phyloP scores from a whole-genome alignment of 306 rosid species.

The Mimosa pudica region DNA sequence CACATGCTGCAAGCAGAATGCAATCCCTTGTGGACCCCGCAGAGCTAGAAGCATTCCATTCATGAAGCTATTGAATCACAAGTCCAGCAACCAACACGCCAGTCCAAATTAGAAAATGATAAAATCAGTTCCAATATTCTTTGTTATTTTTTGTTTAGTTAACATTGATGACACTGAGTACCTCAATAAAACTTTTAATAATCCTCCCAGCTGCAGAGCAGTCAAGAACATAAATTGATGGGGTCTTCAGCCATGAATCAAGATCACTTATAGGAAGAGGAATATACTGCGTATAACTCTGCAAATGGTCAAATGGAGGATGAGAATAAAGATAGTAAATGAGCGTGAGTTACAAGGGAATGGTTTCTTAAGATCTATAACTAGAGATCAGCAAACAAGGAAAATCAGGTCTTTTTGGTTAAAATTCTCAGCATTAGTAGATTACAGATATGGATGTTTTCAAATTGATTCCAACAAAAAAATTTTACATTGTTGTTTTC shows the following conservation, averaged over 20 bases:
- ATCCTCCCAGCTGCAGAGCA: conserved; percentile 97
- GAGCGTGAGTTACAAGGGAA: conserved; percentile 6
- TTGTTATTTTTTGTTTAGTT: conserved; percentile 7
- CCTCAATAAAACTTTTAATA: conserved; percentile 83
- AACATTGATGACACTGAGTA: conserved; percentile 36
- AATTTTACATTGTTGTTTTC: too few relatives aligned
- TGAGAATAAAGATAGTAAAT: conserved; percentile 27
- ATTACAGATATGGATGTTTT: not conserved
- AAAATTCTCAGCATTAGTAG: not conserved
- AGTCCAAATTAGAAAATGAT: conserved; percentile 35
- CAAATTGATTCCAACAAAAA: not conserved
- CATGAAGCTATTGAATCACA: conserved; percentile 71
- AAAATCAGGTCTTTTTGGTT: not conserved
- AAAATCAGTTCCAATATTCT: conserved; percentile 32
- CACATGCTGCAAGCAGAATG: conserved; percentile 98
- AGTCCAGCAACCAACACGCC: conserved; percentile 30
- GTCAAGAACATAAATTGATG: conserved; percentile 96
- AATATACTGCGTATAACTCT: conserved; percentile 98
- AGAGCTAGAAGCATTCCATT: conserved; percentile 69
- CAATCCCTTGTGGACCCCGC: conserved; percentile 89
- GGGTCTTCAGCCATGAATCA: conserved; percentile 98
- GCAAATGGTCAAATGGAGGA: conserved; percentile 37
- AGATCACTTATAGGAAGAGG: conserved; percentile 89
- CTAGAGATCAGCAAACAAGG: conserved; percentile 5
- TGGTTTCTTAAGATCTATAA: not conserved